Percentiles rank a stretch among this genome's conserved stretches.
phyloP scores from a whole-genome alignment of 2,329 filamentous ascomycete genomes.

The Calonectria ilicicola region DNA sequence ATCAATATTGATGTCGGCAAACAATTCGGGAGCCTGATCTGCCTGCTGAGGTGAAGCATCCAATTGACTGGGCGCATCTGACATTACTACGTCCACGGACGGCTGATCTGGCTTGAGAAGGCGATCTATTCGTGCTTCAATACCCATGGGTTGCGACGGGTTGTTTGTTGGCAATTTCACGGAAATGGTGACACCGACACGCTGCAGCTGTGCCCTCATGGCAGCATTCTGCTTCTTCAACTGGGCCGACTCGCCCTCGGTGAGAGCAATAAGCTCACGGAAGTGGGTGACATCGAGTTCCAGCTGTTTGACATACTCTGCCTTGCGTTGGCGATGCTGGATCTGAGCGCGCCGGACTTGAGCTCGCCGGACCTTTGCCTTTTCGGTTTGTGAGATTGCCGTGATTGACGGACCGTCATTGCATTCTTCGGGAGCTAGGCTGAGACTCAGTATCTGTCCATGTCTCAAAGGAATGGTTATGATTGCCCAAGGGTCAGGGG shows the following conservation, averaged over 20 bases:
- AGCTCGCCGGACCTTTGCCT: conserved; percentile 59
- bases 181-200: conserved; percentile 37
- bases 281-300: conserved; percentile 63
- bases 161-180: not conserved
- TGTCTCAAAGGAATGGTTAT: not conserved
- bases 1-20: conserved; percentile 50
- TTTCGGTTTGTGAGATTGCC: conserved; percentile 47
- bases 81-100: not conserved
- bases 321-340: conserved; percentile 67
- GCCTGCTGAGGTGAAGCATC: not conserved
- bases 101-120: conserved; percentile 18
- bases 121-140: conserved; percentile 36
- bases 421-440: conserved; percentile 23
- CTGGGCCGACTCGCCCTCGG: conserved; percentile 52
- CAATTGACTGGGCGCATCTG: conserved; percentile 1
- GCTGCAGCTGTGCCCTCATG: conserved; percentile 52
- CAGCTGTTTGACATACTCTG: conserved; percentile 66
- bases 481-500: not conserved
- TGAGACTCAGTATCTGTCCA: conserved; percentile 1
- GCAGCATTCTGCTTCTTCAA: conserved; percentile 58
- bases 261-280: conserved; percentile 58
- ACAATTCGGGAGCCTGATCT: conserved; percentile 40
- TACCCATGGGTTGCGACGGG: not conserved
- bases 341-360: conserved; percentile 67
- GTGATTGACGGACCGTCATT: conserved; percentile 32